Conservation (phyloP, 805 yeast species). For the Ogataea corticis region DNA sequence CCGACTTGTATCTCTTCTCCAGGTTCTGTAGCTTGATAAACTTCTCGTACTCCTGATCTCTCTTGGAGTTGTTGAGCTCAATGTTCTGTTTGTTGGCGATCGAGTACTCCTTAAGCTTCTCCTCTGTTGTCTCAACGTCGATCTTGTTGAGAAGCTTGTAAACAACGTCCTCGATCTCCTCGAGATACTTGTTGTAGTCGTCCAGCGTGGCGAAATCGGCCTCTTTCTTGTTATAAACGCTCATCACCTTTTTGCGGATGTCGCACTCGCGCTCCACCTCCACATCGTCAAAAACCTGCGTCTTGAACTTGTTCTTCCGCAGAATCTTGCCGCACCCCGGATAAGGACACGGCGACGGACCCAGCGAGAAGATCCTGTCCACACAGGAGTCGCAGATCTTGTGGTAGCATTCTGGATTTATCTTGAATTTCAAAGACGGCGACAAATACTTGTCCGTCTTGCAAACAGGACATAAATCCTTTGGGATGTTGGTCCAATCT, state of each 20-base stretch:
- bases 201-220: constrained; percentile 64
- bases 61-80: constrained; percentile 70
- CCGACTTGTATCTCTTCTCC: constrained; percentile 69
- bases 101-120: constrained; percentile 66
- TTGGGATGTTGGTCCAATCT: constrained; percentile 37
- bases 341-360: constrained; percentile 97
- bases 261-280: constrained; percentile 91
- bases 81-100: constrained; percentile 73
- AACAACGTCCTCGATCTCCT: constrained; percentile 76
- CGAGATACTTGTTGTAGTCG: constrained; percentile 76
- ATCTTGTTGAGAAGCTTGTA: constrained; percentile 72
- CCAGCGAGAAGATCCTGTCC: constrained; percentile 88
- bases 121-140: constrained; percentile 69
- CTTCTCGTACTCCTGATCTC: constrained; percentile 68
- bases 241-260: constrained; percentile 73
- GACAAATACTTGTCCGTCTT: constrained; percentile 91
- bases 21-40: constrained; percentile 63
- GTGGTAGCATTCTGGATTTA: constrained; percentile 97
- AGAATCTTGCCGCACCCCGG: constrained; percentile 85
- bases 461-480: constrained; percentile 87
- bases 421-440: constrained; percentile 88
- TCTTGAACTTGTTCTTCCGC: constrained; percentile 85
- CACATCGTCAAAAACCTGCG: constrained; percentile 90
- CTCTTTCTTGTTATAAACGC: constrained; percentile 76
- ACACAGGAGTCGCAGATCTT: constrained; percentile 97